Conservation (phyloP, 495 filamentous ascomycete species). For the Trichoderma orchidacearum region DNA sequence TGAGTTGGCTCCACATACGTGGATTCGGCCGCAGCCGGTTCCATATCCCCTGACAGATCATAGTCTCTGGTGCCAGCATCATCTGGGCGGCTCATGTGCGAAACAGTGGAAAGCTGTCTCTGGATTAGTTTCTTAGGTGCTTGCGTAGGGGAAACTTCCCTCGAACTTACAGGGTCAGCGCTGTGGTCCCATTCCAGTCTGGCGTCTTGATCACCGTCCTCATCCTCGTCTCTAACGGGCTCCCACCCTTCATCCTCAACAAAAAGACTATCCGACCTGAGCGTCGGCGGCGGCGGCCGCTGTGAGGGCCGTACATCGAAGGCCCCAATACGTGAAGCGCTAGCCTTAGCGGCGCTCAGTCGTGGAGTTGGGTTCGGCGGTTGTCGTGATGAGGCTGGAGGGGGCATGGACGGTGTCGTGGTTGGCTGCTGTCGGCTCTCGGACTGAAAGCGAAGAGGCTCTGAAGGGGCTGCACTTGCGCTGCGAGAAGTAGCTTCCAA, state of each 20-base stretch:
- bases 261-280: constrained; percentile 64
- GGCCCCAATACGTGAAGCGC: background rate
- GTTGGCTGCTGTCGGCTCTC: constrained; percentile 7
- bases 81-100: constrained; percentile 21
- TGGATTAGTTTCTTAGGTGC: too few species aligned
- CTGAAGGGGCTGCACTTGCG: constrained; percentile 7
- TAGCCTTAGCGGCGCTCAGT: background rate
- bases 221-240: constrained; percentile 57
- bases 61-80: constrained; percentile 5
- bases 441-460: constrained; percentile 1
- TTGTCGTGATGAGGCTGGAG: background rate
- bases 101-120: constrained; percentile 21
- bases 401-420: background rate
- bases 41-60: background rate
- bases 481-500: constrained; percentile 23
- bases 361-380: constrained; percentile 1
- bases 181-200: constrained; percentile 71
- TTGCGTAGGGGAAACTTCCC: too few species aligned
- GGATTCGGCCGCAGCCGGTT: constrained; percentile 1
- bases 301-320: constrained; percentile 23
- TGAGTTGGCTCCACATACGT: constrained; percentile 48
- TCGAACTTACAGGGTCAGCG: constrained; percentile 35
- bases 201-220: constrained; percentile 45
- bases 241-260: constrained; percentile 76
- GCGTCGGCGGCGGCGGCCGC: constrained; percentile 42